Base-by-base conservation (phyloP, 257 asterid species). In the Osmanthus fragrans region DNA sequence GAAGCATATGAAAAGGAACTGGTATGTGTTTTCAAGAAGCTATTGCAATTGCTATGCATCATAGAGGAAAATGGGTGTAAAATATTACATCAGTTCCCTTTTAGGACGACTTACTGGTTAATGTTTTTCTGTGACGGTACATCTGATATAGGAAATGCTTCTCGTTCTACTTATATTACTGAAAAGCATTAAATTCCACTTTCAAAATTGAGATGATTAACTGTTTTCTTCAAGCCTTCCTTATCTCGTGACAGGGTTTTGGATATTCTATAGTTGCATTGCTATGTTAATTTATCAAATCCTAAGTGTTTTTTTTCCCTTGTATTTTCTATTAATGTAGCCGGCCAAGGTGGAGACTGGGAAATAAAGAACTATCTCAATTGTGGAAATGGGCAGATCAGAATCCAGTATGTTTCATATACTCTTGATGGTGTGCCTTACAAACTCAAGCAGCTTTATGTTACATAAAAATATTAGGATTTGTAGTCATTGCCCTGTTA, bases 331-430 rank as follows among this genome's bases (percentile, higher is more conserved):
- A 34, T 75, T 78, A 71, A 54, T 74, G 79, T 80, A 95, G 99
- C 80, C 96, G 97, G 77, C 93, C 95, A 47, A 88, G 98, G 40
- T 95, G 98, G 99, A 93, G 99, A 86, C 77, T 95, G 80, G 99
- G 99, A 76, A 95, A 93, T 86, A 95, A 88, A 85, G 98, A 95
- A 87, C 92, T 95, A 45, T 89, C 97, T 77, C 97, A 91, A 78
- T 83, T 95, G 73, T 95, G 99, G 99, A 95, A 88, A 87, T 93
- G 98, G 99, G 88, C 99, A 58, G 99, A 95, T 80, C 98, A 91
- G 83, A 93, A 95, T 86, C 98, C 99, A 84, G 99, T 95, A 66
- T 32, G 92, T 84, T 82, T 72, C 76, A 7, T 70, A 21, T 42
- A 39, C 70, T 75, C 42, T 80, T 70, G 23, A 30, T 67, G 49